These are phyloP conservation scores for Sorghum bicolor DNA, from an alignment of 176 grass and related monocot species.

Conservation along the genomic window Sorghum_bicolor_NCBIv3 NC_012875.2:51809501-51810000, in stretches of 20 bases:
- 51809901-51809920: background rate
- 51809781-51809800: background rate
- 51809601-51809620: no score
- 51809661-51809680: no score
- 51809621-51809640: no score
- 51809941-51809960: slow-evolving; percentile 20
- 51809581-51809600: no score
- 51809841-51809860: background rate
- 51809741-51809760: no score
- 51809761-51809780: no score
- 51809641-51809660: no score
- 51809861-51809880: background rate
- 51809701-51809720: no score
- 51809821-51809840: background rate
- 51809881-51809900: background rate
- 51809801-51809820: background rate
- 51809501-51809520: background rate
- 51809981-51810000: background rate
- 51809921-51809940: background rate
- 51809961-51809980: background rate
- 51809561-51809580: no score
- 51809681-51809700: no score
- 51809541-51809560: no score
- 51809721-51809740: no score
- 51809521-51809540: background rate